Percentiles rank a stretch among this genome's conserved stretches.
Conservation (phyloP, 2,329 filamentous ascomycete genomes). For the Alternaria ethzedia region DNA sequence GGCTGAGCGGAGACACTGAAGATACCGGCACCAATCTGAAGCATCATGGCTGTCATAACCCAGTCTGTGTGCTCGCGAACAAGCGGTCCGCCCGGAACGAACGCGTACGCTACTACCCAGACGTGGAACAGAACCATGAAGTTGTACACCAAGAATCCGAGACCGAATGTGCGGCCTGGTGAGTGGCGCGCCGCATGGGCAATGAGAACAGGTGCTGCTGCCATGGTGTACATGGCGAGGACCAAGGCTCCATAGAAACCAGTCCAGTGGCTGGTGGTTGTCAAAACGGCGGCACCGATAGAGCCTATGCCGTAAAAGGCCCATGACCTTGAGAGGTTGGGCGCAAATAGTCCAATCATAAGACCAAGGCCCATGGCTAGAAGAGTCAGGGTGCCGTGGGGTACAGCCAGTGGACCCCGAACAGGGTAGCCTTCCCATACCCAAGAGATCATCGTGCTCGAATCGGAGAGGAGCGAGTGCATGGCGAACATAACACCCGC, state of each 20-base stretch:
- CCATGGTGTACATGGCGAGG: slow-evolving; percentile 81
- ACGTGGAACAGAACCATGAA: slow-evolving; percentile 95
- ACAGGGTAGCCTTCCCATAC: slow-evolving; percentile 97
- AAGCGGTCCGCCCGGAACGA: slow-evolving; percentile 90
- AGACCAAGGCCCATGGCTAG: slow-evolving; percentile 85
- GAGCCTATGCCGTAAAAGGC: slow-evolving; percentile 78
- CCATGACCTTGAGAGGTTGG: slow-evolving; percentile 77
- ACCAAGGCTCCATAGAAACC: slow-evolving; percentile 85
- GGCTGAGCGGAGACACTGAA: slow-evolving; percentile 69
- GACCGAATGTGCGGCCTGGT: slow-evolving; percentile 80
- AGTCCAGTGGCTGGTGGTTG: slow-evolving; percentile 79
- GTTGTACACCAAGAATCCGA: slow-evolving; percentile 92
- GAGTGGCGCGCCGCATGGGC: slow-evolving; percentile 76
- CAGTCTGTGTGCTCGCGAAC: slow-evolving; percentile 95
- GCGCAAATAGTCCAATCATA: slow-evolving; percentile 75
- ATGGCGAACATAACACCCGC: slow-evolving; percentile 86
- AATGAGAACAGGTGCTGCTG: slow-evolving; percentile 76
- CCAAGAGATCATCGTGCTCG: slow-evolving; percentile 98
- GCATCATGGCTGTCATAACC: slow-evolving; percentile 88
- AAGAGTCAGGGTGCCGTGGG: slow-evolving; percentile 88
- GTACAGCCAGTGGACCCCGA: slow-evolving; percentile 82
- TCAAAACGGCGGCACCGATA: slow-evolving; percentile 78
- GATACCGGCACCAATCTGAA: slow-evolving; percentile 82
- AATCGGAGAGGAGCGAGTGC: slow-evolving; percentile 92
- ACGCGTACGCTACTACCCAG: slow-evolving; percentile 98